phyloP scores from a whole-genome alignment of 1,284 basidiomycete species.

The Pseudozyma thailandica region DNA sequence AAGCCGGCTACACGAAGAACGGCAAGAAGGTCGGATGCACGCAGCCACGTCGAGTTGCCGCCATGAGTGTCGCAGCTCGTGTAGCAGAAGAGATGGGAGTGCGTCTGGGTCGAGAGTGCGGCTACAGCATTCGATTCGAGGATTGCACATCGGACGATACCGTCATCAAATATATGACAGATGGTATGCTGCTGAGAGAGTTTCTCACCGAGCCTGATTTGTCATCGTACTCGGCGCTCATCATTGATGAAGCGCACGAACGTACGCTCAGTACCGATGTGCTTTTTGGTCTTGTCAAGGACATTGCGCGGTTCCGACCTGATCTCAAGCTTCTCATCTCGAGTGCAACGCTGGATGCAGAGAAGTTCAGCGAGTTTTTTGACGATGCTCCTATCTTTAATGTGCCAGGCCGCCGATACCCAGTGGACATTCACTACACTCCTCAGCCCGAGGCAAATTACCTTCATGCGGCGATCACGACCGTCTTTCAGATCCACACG shows the following conservation, averaged over 20 bases:
- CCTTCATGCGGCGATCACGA: conserved; percentile 96
- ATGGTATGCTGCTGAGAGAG: conserved; percentile 67
- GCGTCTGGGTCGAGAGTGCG: conserved; percentile 95
- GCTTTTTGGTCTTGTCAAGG: conserved; percentile 66
- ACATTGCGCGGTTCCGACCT: conserved; percentile 65
- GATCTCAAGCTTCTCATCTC: conserved; percentile 66
- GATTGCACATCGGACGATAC: conserved; percentile 93
- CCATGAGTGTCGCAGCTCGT: conserved; percentile 98
- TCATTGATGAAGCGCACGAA: conserved; percentile 68
- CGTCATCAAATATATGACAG: conserved; percentile 68
- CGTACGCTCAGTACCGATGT: conserved; percentile 66
- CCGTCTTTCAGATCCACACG: conserved; percentile 98
- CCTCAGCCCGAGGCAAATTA: conserved; percentile 74
- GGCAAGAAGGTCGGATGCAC: conserved; percentile 94
- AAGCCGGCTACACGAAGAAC: conserved; percentile 90
- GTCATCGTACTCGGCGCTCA: conserved; percentile 61
- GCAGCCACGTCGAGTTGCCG: conserved; percentile 96
- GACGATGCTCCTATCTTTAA: conserved; percentile 67
- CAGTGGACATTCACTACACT: conserved; percentile 96
- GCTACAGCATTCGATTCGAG: conserved; percentile 95
- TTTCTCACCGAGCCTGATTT: conserved; percentile 66
- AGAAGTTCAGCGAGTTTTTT: conserved; percentile 67
- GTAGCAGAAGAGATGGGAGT: conserved; percentile 98
- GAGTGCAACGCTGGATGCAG: conserved; percentile 65
- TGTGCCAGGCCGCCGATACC: conserved; percentile 95